Evolutionary conservation across 352 stramenopile species (phyloP), one percentile per base, ranked within the genome.

Genomic region (Hyphochytrium catenoides): DNA sequence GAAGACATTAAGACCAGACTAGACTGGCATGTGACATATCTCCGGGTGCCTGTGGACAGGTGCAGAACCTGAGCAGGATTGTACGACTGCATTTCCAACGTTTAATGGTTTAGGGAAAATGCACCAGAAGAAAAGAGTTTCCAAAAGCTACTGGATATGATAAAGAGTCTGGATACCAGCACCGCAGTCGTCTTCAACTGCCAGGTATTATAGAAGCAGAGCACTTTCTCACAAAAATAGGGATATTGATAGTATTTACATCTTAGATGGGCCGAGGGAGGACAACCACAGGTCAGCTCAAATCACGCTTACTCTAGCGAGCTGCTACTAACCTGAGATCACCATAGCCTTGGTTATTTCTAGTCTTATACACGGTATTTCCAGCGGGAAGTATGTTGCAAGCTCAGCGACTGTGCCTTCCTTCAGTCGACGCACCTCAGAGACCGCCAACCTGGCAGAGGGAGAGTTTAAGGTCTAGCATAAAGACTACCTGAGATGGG

Each of bases 191-290:
- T 39, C 19, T 39, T 39, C 39, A 84, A 84, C 29, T 84, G 69
- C 20, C 69, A 50, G 39, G 43, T 48, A 47, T 44, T 23, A 14
- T 25, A 44, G 12, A 4, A 20, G 16, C 4, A 41, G 4, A 30
- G 12, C n/a, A 6, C 8, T 29, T 22, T 9, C 18, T 25, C 0
- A 16, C 21, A 34, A 12, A 46, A 16, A 1, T 34, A 46, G 15
- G 6, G 28, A 8, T 39, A 9, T 15, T 18, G 7, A 14, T 41
- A 7, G 38, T 41, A 11, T 12, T 36, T 12, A 30, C 16, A 15
- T 16, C 4, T 6, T 39, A 84, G 49, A 81, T 79, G 64, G 69
- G 69, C 8, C 76, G 78, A 39, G 61, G 66, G 6, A 62, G 69
- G 8, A 81, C 69, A 9, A 84, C 69, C 4, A 81, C 64, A 1